Evolutionary conservation across 2,329 filamentous ascomycete genomes (phyloP), one percentile per base, ranked within the genome.

Genomic region (Pseudopyricularia javanii): DNA sequence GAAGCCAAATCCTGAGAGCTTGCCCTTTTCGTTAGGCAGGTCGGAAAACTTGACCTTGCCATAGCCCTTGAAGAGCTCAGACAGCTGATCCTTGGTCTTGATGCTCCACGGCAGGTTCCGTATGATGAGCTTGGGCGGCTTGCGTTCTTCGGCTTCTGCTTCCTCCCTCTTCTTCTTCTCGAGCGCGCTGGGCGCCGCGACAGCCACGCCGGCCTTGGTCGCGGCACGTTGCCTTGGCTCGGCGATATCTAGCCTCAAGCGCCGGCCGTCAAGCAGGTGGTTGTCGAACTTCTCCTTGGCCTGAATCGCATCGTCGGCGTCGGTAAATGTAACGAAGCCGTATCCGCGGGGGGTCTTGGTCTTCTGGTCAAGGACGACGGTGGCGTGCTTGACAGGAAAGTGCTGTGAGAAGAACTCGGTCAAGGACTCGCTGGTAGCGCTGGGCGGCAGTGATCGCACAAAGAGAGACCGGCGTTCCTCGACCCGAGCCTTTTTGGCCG

Each of bases 21-120:
- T 84, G 17, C 79, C 79, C 57, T 85, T 86, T 60, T 83, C 79
- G 62, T 88, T 88, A 1, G 94, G 94, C 51, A 98, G 72, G 60
- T 88, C 88, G 35, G 86, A 83, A 66, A 85, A 86, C 68, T 91
- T 95, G 63, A 98, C 82, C 67, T 96, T 95, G 56, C 93, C 93
- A 64, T 86, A 96, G 63, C 85, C 90, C 62, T 81, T 74, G 68
- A 98, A 98, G 4, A 95, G 73, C 54, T 81, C 76, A 6, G 80
- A 75, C 55, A 98, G 72, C 63, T 97, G 85, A 32, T 94, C 86
- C 0, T 87, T 77, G 8, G 82, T 85, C 70, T 95, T 95, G 64
- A 98, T 85, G 60, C 85, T 95, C 93, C 93, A 98, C 1, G 93
- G 91, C 63, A 98, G 66, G 66, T 98, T 98, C 63, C 93, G 83